A percentile compares a stretch with the other conserved stretches of the same genome.
Conservation (phyloP, 1,284 basidiomycete species). For the Rhodotorula glutinis region DNA sequence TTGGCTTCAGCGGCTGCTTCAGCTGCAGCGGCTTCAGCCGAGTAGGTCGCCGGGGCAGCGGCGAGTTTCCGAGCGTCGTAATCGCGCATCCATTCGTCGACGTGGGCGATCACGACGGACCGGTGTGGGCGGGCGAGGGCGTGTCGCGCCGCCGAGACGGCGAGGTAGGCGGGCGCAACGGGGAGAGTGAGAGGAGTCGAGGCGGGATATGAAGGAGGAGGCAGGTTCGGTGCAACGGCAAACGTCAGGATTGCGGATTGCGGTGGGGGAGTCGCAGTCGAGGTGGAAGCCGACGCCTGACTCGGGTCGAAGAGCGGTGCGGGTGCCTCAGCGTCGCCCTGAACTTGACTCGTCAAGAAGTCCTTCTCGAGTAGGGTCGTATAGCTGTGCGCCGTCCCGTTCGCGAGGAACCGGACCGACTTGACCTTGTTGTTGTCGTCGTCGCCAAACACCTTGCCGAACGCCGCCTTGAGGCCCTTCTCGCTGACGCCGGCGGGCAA, state of each 20-base stretch:
- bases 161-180: constrained; percentile 7
- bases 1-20: not conserved
- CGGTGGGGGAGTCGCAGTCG: not conserved
- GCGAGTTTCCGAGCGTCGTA: constrained; percentile 27
- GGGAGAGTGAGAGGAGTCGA: constrained; percentile 7
- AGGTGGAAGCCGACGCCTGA: not conserved
- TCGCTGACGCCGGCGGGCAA: constrained; percentile 17
- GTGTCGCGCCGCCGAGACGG: constrained; percentile 16
- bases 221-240: constrained; percentile 11
- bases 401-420: constrained; percentile 10
- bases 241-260: constrained; percentile 27
- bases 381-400: not conserved
- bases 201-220: constrained; percentile 9
- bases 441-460: constrained; percentile 20
- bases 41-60: not conserved
- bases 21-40: not conserved
- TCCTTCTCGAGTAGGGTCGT: constrained; percentile 7
- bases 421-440: constrained; percentile 10
- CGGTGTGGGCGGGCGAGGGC: constrained; percentile 24
- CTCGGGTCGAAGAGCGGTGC: constrained; percentile 9
- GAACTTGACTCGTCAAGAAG: not conserved
- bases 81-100: constrained; percentile 35
- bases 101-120: constrained; percentile 25
- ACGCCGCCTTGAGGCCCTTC: constrained; percentile 19
- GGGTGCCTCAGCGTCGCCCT: not conserved